Percentiles rank a stretch among this genome's conserved stretches.
Evolutionary conservation across 352 stramenopile species (phyloP).

Genomic region (Elongisporangium undulatum): DNA sequence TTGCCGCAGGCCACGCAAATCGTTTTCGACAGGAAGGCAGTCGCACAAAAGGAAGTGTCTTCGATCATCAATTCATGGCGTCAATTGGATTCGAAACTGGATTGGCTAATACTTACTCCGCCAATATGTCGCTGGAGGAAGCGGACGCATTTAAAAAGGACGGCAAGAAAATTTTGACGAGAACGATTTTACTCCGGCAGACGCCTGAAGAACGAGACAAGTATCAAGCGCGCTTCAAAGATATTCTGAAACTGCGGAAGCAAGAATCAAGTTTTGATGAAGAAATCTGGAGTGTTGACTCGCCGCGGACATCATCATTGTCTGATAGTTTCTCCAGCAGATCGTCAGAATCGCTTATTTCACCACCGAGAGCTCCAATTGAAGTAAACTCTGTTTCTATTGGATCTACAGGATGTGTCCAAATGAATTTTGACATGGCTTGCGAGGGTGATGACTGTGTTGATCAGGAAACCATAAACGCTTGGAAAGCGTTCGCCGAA

Average conservation of each 20-base stretch:
- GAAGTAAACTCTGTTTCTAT: not conserved
- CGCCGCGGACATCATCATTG: not conserved
- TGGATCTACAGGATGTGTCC: slow-evolving; percentile 6
- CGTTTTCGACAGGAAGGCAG: slow-evolving; percentile 15
- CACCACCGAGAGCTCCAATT: not conserved
- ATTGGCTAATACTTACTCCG: slow-evolving; percentile 2
- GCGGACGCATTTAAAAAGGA: not conserved
- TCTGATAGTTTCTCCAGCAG: not conserved
- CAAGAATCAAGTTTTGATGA: not conserved
- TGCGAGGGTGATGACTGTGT: slow-evolving; percentile 13
- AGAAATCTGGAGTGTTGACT: not conserved
- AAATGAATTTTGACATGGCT: slow-evolving; percentile 20
- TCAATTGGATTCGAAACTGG: not conserved
- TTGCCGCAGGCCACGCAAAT: slow-evolving; percentile 38
- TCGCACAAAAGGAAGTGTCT: slow-evolving; percentile 25
- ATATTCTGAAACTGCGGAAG: not conserved
- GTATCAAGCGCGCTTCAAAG: not conserved
- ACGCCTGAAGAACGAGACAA: not conserved
- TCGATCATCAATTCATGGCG: slow-evolving; percentile 8
- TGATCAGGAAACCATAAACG: slow-evolving; percentile 11
- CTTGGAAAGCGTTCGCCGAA: slow-evolving; percentile 15
- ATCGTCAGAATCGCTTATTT: not conserved
- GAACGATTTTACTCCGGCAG: not conserved
- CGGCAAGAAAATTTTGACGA: not conserved
- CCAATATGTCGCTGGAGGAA: slow-evolving; percentile 3